Conservation (phyloP, 164 flowering plant genomes). For the Macadamia tetraphylla region DNA sequence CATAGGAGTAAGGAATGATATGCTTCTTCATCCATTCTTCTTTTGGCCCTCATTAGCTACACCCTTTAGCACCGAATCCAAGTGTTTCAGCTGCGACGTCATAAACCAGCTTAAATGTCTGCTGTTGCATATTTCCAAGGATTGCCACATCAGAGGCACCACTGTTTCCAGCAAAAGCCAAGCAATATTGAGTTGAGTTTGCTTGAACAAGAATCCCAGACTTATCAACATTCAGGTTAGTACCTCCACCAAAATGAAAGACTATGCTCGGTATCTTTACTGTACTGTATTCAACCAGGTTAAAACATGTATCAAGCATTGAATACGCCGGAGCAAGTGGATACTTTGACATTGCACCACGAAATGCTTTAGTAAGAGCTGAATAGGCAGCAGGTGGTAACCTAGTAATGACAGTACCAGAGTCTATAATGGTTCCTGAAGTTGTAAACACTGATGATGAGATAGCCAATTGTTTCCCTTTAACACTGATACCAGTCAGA, state of each 20-base stretch:
- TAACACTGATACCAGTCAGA: neutral
- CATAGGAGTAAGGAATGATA: too few species aligned
- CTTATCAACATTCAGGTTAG: neutral
- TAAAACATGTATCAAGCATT: neutral
- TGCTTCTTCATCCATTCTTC: too few species aligned
- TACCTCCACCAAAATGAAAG: neutral
- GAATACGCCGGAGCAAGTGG: neutral
- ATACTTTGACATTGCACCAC: neutral
- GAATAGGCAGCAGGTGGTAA: neutral
- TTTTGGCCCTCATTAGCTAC: neutral
- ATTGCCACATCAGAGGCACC: neutral
- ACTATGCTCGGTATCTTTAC: neutral
- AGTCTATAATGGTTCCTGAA: neutral
- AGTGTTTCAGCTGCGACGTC: neutral
- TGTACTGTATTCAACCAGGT: neutral
- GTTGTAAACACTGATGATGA: neutral
- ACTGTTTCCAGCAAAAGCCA: neutral
- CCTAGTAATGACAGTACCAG: neutral
- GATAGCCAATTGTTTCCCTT: neutral
- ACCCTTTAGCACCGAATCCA: neutral
- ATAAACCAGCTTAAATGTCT: neutral
- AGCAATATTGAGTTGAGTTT: neutral
- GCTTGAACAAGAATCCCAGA: neutral
- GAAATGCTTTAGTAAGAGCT: neutral
- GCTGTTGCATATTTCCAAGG: neutral